Conservation (phyloP, 495 filamentous ascomycete genomes). For the Tuber aestivum region DNA sequence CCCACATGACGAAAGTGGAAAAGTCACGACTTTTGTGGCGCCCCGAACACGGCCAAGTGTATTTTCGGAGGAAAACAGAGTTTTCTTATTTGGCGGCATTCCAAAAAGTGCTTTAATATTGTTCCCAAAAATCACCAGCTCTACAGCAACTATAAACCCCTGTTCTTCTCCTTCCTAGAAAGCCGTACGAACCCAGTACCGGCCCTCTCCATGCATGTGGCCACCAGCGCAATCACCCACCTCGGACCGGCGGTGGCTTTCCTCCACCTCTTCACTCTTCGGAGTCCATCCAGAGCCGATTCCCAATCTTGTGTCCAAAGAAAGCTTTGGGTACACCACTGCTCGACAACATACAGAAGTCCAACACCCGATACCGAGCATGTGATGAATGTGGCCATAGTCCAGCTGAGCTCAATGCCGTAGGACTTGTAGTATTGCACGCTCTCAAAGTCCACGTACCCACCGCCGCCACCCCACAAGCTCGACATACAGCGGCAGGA, state of each 20-base stretch:
- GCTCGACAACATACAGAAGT: conserved; percentile 18
- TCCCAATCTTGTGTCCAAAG: conserved; percentile 24
- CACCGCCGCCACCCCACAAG: conserved; percentile 12
- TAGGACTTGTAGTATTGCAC: conserved; percentile 4
- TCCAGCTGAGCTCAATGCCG: conserved; percentile 4
- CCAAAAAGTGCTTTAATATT: background rate
- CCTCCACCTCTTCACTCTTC: conserved; percentile 19
- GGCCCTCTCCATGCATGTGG: background rate
- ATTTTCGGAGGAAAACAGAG: too few relatives aligned
- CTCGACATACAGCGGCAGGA: conserved; percentile 19
- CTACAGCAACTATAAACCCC: background rate
- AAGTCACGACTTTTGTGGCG: too few relatives aligned
- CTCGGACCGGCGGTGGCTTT: conserved; percentile 9
- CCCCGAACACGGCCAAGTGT: too few relatives aligned
- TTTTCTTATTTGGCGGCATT: too few relatives aligned
- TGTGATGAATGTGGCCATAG: conserved; percentile 9
- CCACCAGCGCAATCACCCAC: background rate
- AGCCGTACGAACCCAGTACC: background rate
- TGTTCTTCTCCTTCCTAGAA: background rate
- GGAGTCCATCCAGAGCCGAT: conserved; percentile 14
- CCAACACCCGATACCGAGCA: conserved; percentile 10
- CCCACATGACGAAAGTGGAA: too few relatives aligned
- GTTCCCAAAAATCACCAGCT: background rate
- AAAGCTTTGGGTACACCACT: conserved; percentile 30
- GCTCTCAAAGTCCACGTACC: conserved; percentile 25